Evolutionary conservation across 176 grass and related monocot species (phyloP).

Genomic region (Carex pumila): DNA sequence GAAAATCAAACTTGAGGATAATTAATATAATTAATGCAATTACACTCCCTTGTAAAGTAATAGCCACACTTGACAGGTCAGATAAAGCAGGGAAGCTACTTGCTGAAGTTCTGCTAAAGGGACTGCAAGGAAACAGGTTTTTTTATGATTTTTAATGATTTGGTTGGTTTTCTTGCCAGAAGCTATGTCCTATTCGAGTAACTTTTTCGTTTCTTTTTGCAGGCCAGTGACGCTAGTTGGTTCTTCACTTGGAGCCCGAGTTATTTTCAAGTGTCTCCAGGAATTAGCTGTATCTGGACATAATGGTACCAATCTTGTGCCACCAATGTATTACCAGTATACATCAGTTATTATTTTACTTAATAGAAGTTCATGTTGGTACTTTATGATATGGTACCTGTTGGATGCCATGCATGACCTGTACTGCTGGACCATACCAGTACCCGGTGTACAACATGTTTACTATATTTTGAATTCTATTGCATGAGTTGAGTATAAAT

Average conservation of each 20-base stretch:
- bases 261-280: conserved; percentile 80
- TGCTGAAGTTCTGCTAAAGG: conserved; percentile 76
- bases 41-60: background rate
- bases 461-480: background rate
- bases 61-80: conserved; percentile 41
- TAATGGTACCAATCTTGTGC: conserved; percentile 44
- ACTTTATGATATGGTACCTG: no score
- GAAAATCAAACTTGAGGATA: background rate
- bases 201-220: conserved; percentile 12
- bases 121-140: conserved; percentile 92
- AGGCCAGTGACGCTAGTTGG: conserved; percentile 89
- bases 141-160: background rate
- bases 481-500: conserved; percentile 8
- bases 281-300: conserved; percentile 55
- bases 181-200: background rate
- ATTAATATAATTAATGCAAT: background rate
- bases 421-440: background rate
- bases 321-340: background rate
- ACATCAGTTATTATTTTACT: background rate
- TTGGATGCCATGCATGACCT: background rate
- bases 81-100: conserved; percentile 97
- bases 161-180: background rate
- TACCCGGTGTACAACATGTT: background rate
- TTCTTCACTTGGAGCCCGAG: conserved; percentile 82
- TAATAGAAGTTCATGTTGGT: background rate